phyloP scores from a whole-genome alignment of 305 asterid genomes.

The Fraxinus platypoda region DNA sequence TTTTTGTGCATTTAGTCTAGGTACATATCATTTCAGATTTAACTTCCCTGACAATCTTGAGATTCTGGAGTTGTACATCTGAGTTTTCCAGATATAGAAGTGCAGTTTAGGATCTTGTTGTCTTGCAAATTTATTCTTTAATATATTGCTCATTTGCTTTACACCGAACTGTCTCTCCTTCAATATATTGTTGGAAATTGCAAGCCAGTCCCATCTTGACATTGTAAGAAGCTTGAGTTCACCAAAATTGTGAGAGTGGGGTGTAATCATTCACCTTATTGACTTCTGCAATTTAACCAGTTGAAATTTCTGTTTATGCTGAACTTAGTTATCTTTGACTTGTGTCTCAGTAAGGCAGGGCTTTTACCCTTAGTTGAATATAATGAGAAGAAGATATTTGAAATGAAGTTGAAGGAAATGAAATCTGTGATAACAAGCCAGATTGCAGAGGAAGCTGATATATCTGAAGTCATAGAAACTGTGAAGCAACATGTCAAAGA shows the following conservation, averaged over 20 bases:
- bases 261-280: too few species aligned
- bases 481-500: slow-evolving; percentile 92
- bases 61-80: not conserved
- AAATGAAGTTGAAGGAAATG: slow-evolving; percentile 88
- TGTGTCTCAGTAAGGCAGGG: slow-evolving; percentile 70
- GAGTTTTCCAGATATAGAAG: not conserved
- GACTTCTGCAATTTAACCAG: too few species aligned
- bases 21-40: not conserved
- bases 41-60: not conserved
- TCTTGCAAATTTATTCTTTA: not conserved
- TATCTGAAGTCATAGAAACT: slow-evolving; percentile 87
- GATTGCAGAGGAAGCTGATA: slow-evolving; percentile 83
- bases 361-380: slow-evolving; percentile 77
- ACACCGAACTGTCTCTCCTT: not conserved
- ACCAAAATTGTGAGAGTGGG: slow-evolving; percentile 11
- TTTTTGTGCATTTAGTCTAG: not conserved
- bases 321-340: not conserved
- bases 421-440: slow-evolving; percentile 75
- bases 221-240: too few species aligned
- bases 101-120: not conserved
- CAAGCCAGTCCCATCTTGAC: too few species aligned
- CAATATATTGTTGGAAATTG: not conserved
- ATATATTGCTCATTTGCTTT: not conserved
- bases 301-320: not conserved
- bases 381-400: slow-evolving; percentile 82